Evolutionary conservation across 352 stramenopile species (phyloP), one percentile per base, ranked within the genome.

Genomic region (Globisporangium alternatum): DNA sequence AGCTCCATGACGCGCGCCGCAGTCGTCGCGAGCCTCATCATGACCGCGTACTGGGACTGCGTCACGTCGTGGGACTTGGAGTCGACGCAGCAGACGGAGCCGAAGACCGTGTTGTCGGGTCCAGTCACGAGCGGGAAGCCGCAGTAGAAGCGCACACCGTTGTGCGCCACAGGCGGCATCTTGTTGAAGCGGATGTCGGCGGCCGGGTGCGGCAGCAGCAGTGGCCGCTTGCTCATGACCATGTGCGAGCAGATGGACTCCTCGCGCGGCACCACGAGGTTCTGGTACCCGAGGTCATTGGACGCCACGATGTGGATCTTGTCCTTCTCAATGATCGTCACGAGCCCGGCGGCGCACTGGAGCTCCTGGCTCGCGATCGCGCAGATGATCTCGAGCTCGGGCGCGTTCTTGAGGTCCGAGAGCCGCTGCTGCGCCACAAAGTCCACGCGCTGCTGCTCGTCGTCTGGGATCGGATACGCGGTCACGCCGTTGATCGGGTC

Each of bases 321-420:
- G 56, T 84, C 69, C 17, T 78, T 58, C 31, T 59, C 73, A 19
- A 89, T 62, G 55, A 87, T 67, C 22, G 77, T 89, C 44, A 87
- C 69, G 17, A 86, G 58, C 3, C 59, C 74, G 25, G 75, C 71
- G 30, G 67, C 67, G 52, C 77, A 87, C 44, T 64, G 25, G 22
- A 89, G 59, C 53, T 81, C 75, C 19, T 68, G 65, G 17, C 72
- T 71, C 5, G 72, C 77, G 28, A 88, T 69, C 9, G 65, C 62
- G 57, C 77, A 88, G 53, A 88, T 74, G 44, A 86, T 67, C 30
- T 75, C 72, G 48, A 88, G 67, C 59, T 88, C 79, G 3, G 79
- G 71, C 25, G 80, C 60, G 37, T 80, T 72, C 28, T 57, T 56
- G 25, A 86, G 69, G 25, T 73, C 67, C 1, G 60, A 65, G 37